Evolutionary conservation across 2,329 filamentous ascomycete genomes (phyloP).

Genomic region (Penicillium oxalicum): DNA sequence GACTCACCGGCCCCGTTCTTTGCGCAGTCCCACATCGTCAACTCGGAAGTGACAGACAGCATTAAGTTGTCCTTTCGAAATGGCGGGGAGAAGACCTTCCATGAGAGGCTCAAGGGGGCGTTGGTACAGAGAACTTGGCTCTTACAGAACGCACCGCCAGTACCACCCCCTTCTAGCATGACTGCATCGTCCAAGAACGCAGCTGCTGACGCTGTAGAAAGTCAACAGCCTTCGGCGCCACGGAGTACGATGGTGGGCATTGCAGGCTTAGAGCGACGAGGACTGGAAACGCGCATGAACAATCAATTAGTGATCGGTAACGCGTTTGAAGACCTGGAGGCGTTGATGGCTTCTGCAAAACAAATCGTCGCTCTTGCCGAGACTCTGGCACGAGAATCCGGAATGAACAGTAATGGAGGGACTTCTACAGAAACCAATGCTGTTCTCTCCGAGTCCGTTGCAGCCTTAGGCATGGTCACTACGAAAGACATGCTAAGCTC

Average conservation of each 20-base stretch:
- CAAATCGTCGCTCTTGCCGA: constrained; percentile 92
- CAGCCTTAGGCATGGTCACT: constrained; percentile 79
- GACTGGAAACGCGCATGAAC: constrained; percentile 78
- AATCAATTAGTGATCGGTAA: constrained; percentile 89
- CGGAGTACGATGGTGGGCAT: constrained; percentile 70
- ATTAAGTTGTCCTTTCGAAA: constrained; percentile 88
- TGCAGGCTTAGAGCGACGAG: constrained; percentile 81
- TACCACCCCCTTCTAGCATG: constrained; percentile 56
- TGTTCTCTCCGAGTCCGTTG: constrained; percentile 73
- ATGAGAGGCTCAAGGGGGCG: constrained; percentile 79
- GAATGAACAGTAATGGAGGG: constrained; percentile 53
- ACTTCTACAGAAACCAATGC: constrained; percentile 64
- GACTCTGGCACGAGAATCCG: constrained; percentile 66
- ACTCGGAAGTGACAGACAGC: constrained; percentile 61
- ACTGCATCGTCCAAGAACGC: constrained; percentile 25
- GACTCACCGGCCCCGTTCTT: constrained; percentile 76
- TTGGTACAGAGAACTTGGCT: constrained; percentile 95
- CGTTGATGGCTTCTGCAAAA: constrained; percentile 94
- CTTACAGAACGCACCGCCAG: constrained; percentile 78
- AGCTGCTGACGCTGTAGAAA: constrained; percentile 18
- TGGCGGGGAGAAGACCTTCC: constrained; percentile 84
- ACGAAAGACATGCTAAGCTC: constrained; percentile 88
- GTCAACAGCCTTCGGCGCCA: constrained; percentile 20
- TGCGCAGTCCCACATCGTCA: constrained; percentile 39
- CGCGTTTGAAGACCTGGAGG: constrained; percentile 93